These are phyloP conservation scores for Tetradesmus obliquus DNA, from an alignment of 139 green algal genomes.

Conservation along the genomic window DNA sequence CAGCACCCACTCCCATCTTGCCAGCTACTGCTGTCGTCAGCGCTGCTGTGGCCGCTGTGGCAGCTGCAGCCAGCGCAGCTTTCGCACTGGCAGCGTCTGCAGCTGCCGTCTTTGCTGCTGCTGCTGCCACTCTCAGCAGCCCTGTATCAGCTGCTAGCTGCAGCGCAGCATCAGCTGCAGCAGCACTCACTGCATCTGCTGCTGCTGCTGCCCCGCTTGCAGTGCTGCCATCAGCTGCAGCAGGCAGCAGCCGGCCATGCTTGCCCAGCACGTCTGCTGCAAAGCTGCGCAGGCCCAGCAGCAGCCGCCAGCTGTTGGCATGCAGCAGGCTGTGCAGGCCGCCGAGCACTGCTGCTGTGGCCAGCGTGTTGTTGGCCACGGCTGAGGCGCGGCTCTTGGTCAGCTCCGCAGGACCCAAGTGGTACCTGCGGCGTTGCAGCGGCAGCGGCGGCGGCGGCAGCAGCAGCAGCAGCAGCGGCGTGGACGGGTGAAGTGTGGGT, in stretches of 20 bases:
- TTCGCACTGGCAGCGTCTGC: neutral
- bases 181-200: neutral
- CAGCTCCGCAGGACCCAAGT: conserved; percentile 18
- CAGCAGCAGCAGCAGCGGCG: neutral
- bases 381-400: conserved; percentile 24
- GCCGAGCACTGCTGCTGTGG: conserved; percentile 9
- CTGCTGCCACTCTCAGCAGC: neutral
- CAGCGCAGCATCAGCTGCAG: neutral
- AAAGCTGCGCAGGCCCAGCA: neutral
- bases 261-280: neutral
- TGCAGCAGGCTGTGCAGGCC: conserved; percentile 36
- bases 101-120: neutral
- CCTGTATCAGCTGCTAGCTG: neutral
- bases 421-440: neutral
- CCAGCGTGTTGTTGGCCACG: conserved; percentile 32
- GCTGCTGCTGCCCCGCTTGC: neutral
- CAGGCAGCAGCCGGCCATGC: neutral
- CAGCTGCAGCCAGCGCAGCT: neutral
- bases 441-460: neutral
- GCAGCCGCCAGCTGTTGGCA: conserved; percentile 37
- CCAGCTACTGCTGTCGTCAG: conserved; percentile 16
- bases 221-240: neutral
- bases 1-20: neutral
- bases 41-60: neutral
- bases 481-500: neutral